Evolutionary conservation across 371 early-diverging fungal species (phyloP).

Genomic region (Rhizopus stolonifer): DNA sequence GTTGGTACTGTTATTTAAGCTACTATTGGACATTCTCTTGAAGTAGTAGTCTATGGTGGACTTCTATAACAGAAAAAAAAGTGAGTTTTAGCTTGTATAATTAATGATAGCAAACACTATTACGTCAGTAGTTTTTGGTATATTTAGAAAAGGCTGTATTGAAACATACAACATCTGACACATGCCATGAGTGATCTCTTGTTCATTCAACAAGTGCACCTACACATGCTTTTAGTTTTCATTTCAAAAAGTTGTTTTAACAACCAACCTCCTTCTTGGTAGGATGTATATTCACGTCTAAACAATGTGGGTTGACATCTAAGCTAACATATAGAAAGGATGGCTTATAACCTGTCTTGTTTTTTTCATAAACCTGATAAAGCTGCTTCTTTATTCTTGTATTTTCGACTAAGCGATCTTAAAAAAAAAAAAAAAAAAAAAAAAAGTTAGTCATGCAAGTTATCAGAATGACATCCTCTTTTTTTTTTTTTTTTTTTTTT

Average conservation of each 20-base stretch:
- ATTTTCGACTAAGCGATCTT: constrained; percentile 84
- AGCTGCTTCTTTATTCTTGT: constrained; percentile 69
- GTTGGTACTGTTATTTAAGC: background rate
- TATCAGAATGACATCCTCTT: constrained; percentile 6
- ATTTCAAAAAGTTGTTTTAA: background rate
- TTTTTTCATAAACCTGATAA: constrained; percentile 64
- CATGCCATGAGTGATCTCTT: constrained; percentile 57
- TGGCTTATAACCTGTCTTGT: constrained; percentile 72
- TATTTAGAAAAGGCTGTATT: background rate
- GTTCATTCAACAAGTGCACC: constrained; percentile 84
- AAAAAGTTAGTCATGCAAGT: background rate
- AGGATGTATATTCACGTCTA: constrained; percentile 99
- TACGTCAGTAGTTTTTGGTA: background rate
- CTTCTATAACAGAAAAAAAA: background rate
- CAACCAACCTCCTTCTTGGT: constrained; percentile 83
- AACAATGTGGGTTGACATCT: constrained; percentile 69
- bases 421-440: background rate
- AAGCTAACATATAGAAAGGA: constrained; percentile 86
- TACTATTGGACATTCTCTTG: background rate
- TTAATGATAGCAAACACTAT: background rate
- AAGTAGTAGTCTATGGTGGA: constrained; percentile 10
- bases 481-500: no score
- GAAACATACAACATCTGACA: background rate
- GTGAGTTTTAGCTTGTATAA: no score
- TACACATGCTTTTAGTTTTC: constrained; percentile 12